A percentile compares a stretch with the other conserved stretches of the same genome.
Conservation (phyloP, 768 basidiomycete genomes). For the Tylopilus balloui region DNA sequence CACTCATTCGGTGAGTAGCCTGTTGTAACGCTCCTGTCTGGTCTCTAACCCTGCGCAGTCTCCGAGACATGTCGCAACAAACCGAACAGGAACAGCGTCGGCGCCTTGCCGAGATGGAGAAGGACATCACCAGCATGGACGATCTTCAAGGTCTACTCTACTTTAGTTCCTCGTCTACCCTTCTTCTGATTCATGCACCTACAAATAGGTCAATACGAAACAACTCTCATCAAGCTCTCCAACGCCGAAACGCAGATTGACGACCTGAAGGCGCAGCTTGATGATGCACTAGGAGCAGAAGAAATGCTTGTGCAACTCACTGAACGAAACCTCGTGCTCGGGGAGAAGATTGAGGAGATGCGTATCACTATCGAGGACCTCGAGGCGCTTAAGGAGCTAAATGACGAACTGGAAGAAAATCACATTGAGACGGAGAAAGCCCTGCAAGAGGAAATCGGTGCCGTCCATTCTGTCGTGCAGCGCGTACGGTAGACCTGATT, state of each 20-base stretch:
- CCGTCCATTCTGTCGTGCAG: constrained; percentile 14
- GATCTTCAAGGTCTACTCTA: constrained; percentile 65
- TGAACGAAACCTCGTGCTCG: constrained; percentile 86
- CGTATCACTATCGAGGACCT: constrained; percentile 93
- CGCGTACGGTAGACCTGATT: not conserved
- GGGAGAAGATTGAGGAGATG: constrained; percentile 99
- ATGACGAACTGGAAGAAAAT: constrained; percentile 95
- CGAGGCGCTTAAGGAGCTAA: constrained; percentile 92
- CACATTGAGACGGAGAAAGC: constrained; percentile 91
- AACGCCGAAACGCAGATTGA: constrained; percentile 92
- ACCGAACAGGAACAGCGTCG: constrained; percentile 80
- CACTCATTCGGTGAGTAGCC: constrained; percentile 65
- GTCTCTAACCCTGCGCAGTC: constrained; percentile 36
- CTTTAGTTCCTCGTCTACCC: not conserved
- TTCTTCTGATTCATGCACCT: constrained; percentile 4
- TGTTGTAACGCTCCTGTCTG: not conserved
- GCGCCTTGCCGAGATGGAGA: constrained; percentile 85
- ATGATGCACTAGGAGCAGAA: constrained; percentile 92
- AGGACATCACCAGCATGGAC: constrained; percentile 72
- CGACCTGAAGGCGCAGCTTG: constrained; percentile 89
- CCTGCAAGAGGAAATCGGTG: constrained; percentile 86
- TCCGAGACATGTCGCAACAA: constrained; percentile 86
- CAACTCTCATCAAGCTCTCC: constrained; percentile 70
- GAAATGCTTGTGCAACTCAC: constrained; percentile 96
- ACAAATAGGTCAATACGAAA: constrained; percentile 70